Conservation (phyloP, 345 rosid species). For the Salix dunnii region DNA sequence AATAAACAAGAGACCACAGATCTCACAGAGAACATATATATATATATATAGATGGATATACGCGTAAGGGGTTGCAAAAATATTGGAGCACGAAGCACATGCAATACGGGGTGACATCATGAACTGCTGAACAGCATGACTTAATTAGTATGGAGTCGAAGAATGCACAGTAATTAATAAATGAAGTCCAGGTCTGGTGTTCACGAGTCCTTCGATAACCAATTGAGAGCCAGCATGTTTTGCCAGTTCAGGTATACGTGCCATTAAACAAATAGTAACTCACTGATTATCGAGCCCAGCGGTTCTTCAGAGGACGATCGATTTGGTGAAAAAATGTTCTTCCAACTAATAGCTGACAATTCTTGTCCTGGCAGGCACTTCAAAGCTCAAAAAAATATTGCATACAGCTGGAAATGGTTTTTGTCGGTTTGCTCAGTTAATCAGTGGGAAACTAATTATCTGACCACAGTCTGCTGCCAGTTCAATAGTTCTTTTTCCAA, state of each 20-base stretch:
- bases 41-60: background rate
- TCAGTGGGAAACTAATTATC: background rate
- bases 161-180: background rate
- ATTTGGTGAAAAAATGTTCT: background rate
- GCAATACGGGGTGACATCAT: background rate
- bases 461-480: no score
- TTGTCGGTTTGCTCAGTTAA: background rate
- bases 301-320: no score
- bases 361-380: background rate
- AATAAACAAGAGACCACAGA: background rate
- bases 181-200: background rate
- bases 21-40: background rate
- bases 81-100: background rate
- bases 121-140: background rate
- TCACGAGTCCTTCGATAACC: background rate
- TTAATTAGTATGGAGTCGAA: background rate
- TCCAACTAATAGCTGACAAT: background rate
- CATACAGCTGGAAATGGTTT: background rate
- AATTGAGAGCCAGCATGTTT: background rate
- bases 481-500: no score
- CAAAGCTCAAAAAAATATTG: background rate
- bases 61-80: background rate
- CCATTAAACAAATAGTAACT: background rate
- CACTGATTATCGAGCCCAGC: background rate
- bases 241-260: background rate